Base-by-base conservation (phyloP, 2,329 filamentous ascomycete species). In the Penicillium janthinellum region DNA sequence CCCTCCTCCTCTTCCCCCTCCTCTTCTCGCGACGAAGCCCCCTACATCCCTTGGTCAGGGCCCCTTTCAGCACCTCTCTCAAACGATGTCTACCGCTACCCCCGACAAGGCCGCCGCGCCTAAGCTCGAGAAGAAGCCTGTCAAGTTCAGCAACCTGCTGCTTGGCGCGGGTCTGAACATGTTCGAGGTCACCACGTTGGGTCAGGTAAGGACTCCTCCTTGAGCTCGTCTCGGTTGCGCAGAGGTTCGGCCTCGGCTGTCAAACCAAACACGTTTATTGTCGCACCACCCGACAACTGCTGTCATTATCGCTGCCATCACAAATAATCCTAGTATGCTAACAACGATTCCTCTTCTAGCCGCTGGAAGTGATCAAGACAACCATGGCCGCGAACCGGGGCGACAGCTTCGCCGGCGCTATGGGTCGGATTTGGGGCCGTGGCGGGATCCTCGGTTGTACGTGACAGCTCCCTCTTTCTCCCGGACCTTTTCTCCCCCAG, bases 91-190 rank as follows among this genome's bases (percentile, higher is more conserved):
- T 74, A 70, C 74, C 57, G 49, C 64, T 68, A 71, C 84, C 72
- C 79, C 84, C 70, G 78, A 79, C 68, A 71, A 78, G 77, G 77
- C 80, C 75, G 74, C 80, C 42, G 80, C 81, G 77, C 78, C 82
- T 77, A 81, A 78, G 79, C 83, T 96, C 77, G 93, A 97, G 89
- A 98, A 98, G 90, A 98, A 98, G 88, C 95, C 95, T 69, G 87
- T 99, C 87, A 98, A 97, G 88, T 98, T 98, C 86, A 96, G 92
- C 84, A 99, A 99, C 83, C 81, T 99, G 86, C 84, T 99, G 74
- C 87, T 97, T 73, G 93, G 93, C 75, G 91, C 91, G 76, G 91
- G 92, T 71, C 86, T 97, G 82, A 97, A 96, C 85, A 83, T 97
- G 86, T 97, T 97, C 79, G 93, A 97, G 78, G 87, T 90, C 73